Evolutionary conservation across 768 basidiomycete species (phyloP), one percentile per base, ranked within the genome.

Genomic region (Pulveroboletus sp.): DNA sequence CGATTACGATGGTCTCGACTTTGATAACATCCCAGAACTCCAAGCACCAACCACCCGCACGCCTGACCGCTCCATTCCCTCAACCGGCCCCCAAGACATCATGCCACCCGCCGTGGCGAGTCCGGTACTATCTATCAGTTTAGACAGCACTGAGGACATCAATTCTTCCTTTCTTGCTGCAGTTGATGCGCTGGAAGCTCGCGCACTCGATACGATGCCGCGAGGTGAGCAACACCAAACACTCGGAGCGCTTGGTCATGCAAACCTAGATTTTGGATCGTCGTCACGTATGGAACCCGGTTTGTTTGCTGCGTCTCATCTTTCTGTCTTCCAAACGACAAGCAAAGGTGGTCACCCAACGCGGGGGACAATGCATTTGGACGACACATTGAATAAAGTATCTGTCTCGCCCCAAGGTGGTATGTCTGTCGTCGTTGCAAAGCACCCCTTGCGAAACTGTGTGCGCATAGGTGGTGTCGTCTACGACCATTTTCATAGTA

Each of bases 1-100:
- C 57, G 75, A 77, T 21, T 78, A 83, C 50, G 73, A 73, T 4
- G 74, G 73, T 14, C 39, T 81, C 18, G 71, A 76, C 54, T 78
- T 75, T 51, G 71, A 79, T 26, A 71, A 50, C 10, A 49, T 72
- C 18, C 65, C 73, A 8, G 68, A 46, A 45, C 63, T 71, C 27
- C 61, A 66, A 47, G 56, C 52, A 21, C 53, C 43, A 6, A n/a
- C 46, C 12, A 17, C 27, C 39, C 32, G 10, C 21, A 15, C 38
- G 50, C 40, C 46, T 42, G 37, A 50, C 41, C 18, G 40, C 6
- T 39, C 50, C 15, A n/a, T 17, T 39, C 43, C 35, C 31, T 44
- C 33, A 12, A n/a, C 26, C 8, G 18, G 39, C 15, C 38, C 37
- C 14, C 49, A 5, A 40, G 41, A 24, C 42, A 37, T 24, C 18